Percentiles rank a stretch among this genome's conserved stretches.
Evolutionary conservation across 1,284 basidiomycete species (phyloP).

Genomic region (Pseudozyma sp.): DNA sequence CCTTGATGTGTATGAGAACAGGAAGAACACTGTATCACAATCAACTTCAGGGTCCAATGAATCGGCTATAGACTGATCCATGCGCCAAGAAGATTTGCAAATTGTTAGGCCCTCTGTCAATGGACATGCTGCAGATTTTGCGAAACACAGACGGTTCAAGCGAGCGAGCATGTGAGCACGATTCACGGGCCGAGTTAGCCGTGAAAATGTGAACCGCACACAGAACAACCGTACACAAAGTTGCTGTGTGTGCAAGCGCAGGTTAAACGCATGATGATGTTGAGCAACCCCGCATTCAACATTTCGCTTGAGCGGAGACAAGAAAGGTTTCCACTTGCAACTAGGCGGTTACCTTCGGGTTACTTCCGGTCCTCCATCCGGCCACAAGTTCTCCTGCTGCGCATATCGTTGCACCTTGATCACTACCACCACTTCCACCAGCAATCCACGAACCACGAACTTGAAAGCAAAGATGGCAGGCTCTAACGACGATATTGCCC

Average conservation of each 20-base stretch:
- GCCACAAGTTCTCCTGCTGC: neutral
- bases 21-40: neutral
- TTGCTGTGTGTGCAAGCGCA: neutral
- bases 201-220: conserved; percentile 16
- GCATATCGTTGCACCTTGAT: neutral
- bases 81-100: no score
- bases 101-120: no score
- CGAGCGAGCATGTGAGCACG: no score
- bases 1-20: neutral
- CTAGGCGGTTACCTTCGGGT: conserved; percentile 5
- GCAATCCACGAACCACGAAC: neutral
- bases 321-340: conserved; percentile 4
- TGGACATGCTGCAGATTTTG: no score
- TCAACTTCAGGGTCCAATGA: conserved; percentile 18
- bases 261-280: neutral
- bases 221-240: neutral
- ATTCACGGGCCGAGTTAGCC: conserved; percentile 9
- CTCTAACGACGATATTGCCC: conserved; percentile 35
- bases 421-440: neutral
- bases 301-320: neutral
- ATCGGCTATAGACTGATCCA: neutral
- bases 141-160: no score
- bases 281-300: conserved; percentile 16
- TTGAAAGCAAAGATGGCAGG: conserved; percentile 13
- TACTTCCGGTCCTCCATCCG: conserved; percentile 8